These are phyloP conservation scores for Otatea glauca DNA, from an alignment of 176 grass and related monocot species.

Conservation along the genomic window DNA sequence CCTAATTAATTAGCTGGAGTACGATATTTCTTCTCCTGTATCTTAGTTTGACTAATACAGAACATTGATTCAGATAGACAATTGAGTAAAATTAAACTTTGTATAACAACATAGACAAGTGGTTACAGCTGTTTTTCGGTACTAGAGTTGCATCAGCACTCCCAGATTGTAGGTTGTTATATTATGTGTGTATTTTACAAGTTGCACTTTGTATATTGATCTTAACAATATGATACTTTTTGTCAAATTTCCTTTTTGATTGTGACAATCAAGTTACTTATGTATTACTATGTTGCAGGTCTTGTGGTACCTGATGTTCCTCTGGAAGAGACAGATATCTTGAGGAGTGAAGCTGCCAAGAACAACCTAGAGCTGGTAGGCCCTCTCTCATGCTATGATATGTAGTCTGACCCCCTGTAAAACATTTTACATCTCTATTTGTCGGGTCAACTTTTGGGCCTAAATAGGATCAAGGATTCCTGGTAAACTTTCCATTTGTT, in stretches of 20 bases:
- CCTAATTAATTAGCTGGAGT: not conserved
- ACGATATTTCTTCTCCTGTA: not conserved
- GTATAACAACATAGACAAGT: conserved; percentile 20
- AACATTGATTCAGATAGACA: conserved; percentile 13
- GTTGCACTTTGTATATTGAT: not conserved
- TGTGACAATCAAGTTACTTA: conserved; percentile 3
- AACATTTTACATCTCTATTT: not conserved
- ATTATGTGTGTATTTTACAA: not conserved
- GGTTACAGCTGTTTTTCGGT: not conserved
- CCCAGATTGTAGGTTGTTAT: not conserved
- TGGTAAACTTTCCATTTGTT: not conserved
- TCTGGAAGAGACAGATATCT: conserved; percentile 84
- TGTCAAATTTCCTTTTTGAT: not conserved
- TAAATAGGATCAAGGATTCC: conserved; percentile 1
- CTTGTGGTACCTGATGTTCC: conserved; percentile 98
- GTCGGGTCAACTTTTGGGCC: not conserved
- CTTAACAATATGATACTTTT: not conserved
- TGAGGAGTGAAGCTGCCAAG: conserved; percentile 83
- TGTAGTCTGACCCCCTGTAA: not conserved
- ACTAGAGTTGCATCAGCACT: conserved; percentile 11
- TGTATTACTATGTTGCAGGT: conserved; percentile 53
- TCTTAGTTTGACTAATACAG: conserved; percentile 12
- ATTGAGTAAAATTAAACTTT: not conserved
- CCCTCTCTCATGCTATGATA: conserved; percentile 2
- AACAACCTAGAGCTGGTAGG: conserved; percentile 97